Base-by-base conservation (phyloP, 768 basidiomycete genomes). In the Polyporus arcularius region DNA sequence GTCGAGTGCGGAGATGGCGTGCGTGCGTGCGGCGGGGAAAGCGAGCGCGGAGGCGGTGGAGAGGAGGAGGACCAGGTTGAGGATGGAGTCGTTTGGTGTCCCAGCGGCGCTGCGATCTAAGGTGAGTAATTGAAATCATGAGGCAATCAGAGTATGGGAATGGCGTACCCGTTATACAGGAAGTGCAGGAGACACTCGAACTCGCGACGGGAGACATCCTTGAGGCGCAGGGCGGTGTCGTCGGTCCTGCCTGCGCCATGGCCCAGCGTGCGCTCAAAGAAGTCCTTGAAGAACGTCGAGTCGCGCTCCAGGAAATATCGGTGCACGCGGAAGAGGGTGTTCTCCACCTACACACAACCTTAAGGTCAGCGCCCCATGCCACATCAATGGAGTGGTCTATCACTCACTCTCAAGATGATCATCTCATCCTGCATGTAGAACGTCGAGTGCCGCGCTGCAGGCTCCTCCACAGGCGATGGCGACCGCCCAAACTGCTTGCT, bases 171-270 rank as follows among this genome's bases (percentile, higher is more conserved):
- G 9, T 73, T 57, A 57, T 79, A 78, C 38, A 79, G 74, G 62
- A 75, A 79, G 11, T 77, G 71, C 21, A 78, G 67, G 2, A 80
- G 68, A 18, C 67, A 68, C 55, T 78, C 76, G 52, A 79, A 77
- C 57, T 80, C 77, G 4, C 55, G 41, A 6, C 57, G 46, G 4
- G 67, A 73, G 11, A 78, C 76, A 16, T 69, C 75, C 2, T 72
- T 70, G 38, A 79, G 63, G 3, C 42, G 46, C 42, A 80, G 73
- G 0, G 78, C 71, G 8, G 61, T 70, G 5, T 75, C 71, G 46
- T 78, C 76, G 12, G 59, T 64, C 10, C 30, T 46, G 35, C 78
- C 77, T 38, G 76, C 76, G 8, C 70, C 66, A 5, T 42, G 18
- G 51, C 49, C 51, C 47, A 62, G 46, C n/a, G 51, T 64, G 39